A percentile compares a stretch with the other conserved stretches of the same genome.
Evolutionary conservation across 2,329 filamentous ascomycete genomes (phyloP).

Genomic region (Ceratocystis cacaofunesta): DNA sequence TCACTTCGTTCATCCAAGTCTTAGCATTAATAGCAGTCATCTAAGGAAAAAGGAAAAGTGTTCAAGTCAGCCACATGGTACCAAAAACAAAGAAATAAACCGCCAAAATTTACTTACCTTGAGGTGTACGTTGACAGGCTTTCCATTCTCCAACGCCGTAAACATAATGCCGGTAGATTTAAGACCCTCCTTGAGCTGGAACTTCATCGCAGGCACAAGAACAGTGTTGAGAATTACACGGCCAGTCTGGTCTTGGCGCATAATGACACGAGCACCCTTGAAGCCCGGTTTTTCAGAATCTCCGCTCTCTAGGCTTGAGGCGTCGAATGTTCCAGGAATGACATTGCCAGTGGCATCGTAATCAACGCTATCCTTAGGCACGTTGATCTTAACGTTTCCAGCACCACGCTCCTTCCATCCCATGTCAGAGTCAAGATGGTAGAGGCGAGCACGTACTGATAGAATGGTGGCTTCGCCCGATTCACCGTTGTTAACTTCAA

Average conservation of each 20-base stretch:
- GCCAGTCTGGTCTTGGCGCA: slow-evolving; percentile 81
- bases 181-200: slow-evolving; percentile 60
- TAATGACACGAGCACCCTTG: slow-evolving; percentile 58
- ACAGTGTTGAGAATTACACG: slow-evolving; percentile 76
- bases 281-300: slow-evolving; percentile 19
- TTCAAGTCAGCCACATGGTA: not conserved
- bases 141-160: slow-evolving; percentile 44
- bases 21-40: slow-evolving; percentile 41
- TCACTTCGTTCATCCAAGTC: slow-evolving; percentile 35
- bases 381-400: slow-evolving; percentile 75
- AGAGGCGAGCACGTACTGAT: slow-evolving; percentile 69
- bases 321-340: slow-evolving; percentile 41
- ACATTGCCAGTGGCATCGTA: slow-evolving; percentile 37
- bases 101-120: slow-evolving; percentile 32
- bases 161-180: slow-evolving; percentile 56
- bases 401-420: slow-evolving; percentile 84
- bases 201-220: slow-evolving; percentile 62
- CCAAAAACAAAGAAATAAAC: not conserved
- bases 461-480: slow-evolving; percentile 64
- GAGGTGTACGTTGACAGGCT: slow-evolving; percentile 44
- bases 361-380: slow-evolving; percentile 41
- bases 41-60: slow-evolving; percentile 23
- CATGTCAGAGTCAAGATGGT: slow-evolving; percentile 54
- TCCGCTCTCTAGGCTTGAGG: slow-evolving; percentile 29
- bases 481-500: slow-evolving; percentile 70